Conservation (phyloP, 2,329 filamentous ascomycete genomes). For the Metarhizium rileyi region DNA sequence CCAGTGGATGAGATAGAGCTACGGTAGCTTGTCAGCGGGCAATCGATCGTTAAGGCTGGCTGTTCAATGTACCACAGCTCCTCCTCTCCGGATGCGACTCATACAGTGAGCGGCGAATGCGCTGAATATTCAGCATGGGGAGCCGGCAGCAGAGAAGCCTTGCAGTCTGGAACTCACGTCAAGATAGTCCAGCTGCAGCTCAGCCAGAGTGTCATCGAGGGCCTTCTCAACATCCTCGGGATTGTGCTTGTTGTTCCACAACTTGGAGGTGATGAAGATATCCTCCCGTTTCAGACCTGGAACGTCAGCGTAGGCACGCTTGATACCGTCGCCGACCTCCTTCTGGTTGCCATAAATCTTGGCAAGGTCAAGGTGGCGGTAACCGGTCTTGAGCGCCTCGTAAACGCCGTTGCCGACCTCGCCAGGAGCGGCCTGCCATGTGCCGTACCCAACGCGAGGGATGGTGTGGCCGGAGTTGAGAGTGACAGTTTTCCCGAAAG, state of each 20-base stretch:
- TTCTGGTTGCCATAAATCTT: conserved; percentile 55
- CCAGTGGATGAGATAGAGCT: conserved; percentile 56
- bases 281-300: conserved; percentile 43
- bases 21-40: neutral
- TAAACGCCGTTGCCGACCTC: conserved; percentile 57
- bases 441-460: conserved; percentile 49
- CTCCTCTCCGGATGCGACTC: neutral
- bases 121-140: neutral
- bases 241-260: conserved; percentile 50
- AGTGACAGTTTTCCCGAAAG: conserved; percentile 44
- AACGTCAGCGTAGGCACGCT: conserved; percentile 33
- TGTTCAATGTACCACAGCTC: neutral
- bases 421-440: conserved; percentile 57
- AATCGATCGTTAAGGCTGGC: neutral
- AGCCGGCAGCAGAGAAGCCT: neutral
- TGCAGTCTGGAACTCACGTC: conserved; percentile 27
- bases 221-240: conserved; percentile 49
- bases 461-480: conserved; percentile 58
- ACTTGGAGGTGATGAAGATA: conserved; percentile 59
- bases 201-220: conserved; percentile 44
- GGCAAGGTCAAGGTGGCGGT: conserved; percentile 49
- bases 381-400: conserved; percentile 51
- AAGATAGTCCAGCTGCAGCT: conserved; percentile 47
- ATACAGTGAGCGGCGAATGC: neutral
- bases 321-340: conserved; percentile 47